Base-by-base conservation (phyloP, 176 grass and related monocot species). In the Aegilops umbellulata region DNA sequence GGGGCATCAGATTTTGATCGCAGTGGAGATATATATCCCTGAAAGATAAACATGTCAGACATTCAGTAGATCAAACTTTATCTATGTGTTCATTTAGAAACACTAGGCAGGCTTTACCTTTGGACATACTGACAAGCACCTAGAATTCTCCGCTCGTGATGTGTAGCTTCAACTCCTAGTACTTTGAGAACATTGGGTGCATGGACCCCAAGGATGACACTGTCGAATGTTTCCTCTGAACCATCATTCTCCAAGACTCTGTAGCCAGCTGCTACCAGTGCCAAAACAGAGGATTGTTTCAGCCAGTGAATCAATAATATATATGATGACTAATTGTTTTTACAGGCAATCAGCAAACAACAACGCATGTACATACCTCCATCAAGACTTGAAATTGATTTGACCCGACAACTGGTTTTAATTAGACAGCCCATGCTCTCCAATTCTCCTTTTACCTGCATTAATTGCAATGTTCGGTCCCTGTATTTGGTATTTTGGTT, bases 151-250 rank as follows among this genome's bases (percentile, higher is more conserved):
- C 5, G 10, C 39, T 70, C 68, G 5, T 13, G 36, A 38, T 70
- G 68, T 12, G 68, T 39, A 39, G 68, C 68, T 70, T 70, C 68
- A 39, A 5, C 20, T 70, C 68, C 68, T n/a, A 70, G 9, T 70
- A 70, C 20, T 70, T 39, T 70, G 4, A 70, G 20, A 38, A 34
- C 68, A 70, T 70, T 70, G 6, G 68, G 20, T 70, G 68, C 68
- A 70, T 70, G 68, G 68, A 70, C 34, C 34, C 68, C 68, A 70
- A 70, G 34, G 68, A 70, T 39, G 68, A 70, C 34, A 70, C 20
- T 17, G 34, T 70, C 68, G 10, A 39, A 70, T 70, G 68, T 39
- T 70, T 70, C 68, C 68, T 70, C 34, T 70, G 68, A 70, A 39
- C 34, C 68, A 13, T 23, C 68, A 2, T 23, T 70, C 34, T 39